Conservation (phyloP, 2,329 filamentous ascomycete species). For the Alternaria consortialis region DNA sequence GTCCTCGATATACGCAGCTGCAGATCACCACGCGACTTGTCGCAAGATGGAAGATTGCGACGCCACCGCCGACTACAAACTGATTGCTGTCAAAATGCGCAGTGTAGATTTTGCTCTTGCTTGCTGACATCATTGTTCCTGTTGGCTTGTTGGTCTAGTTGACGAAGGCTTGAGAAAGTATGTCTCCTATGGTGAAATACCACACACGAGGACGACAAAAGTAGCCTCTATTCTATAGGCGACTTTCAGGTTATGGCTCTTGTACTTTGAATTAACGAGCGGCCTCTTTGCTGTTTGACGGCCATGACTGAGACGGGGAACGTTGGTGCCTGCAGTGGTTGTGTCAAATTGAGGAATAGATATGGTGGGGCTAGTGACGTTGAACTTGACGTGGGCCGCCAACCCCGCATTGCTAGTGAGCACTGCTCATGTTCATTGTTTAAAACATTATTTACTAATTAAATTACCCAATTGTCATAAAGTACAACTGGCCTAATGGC, state of each 20-base stretch:
- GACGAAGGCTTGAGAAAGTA: not conserved
- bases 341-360: constrained; percentile 8
- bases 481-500: constrained; percentile 50
- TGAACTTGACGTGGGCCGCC: not conserved
- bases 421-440: not conserved
- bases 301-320: constrained; percentile 10
- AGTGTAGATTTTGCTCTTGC: constrained; percentile 9
- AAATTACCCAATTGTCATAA: not conserved
- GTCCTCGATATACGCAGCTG: constrained; percentile 49
- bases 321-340: constrained; percentile 11
- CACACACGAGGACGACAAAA: not conserved
- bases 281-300: not conserved
- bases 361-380: constrained; percentile 18
- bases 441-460: not conserved
- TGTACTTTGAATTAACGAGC: no score
- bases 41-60: constrained; percentile 62
- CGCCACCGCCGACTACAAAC: constrained; percentile 50
- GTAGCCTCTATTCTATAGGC: not conserved
- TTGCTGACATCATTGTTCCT: constrained; percentile 17
- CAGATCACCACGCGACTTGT: constrained; percentile 58
- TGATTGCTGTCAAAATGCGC: constrained; percentile 42
- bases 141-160: constrained; percentile 14
- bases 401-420: constrained; percentile 5
- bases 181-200: not conserved
- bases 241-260: not conserved